Evolutionary conservation across 75 land plant species (phyloP), one percentile per base, ranked within the genome.

Genomic region (Pinus albicaulis): DNA sequence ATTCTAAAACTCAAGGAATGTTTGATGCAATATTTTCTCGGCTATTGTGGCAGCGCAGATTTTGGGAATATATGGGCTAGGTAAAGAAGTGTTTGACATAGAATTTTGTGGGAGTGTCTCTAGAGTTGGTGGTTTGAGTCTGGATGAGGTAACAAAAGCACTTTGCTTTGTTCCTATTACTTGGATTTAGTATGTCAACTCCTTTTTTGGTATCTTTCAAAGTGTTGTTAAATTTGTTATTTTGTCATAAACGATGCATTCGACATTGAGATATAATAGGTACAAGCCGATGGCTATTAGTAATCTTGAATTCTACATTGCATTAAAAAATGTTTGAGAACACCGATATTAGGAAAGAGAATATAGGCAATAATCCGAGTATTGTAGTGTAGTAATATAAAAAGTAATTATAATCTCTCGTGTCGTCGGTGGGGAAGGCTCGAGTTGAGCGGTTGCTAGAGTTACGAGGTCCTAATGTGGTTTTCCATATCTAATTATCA

Each of bases 41-140:
- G 99, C 71, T 97, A 97, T 73, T 92, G 93, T 84, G 99, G 99
- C n/a, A 44, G 99, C 99, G 69, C 99, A 97, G 77, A 97, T 97
- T 59, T 97, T 97, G 85, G 99, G 94, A 76, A 89, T 94, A 57
- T 94, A 94, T 82, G 99, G 99, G 57, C 71, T 97, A 57, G 95
- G 95, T 56, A 73, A 84, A 80, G 99, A 97, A 10, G 82, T 97
- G 56, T 89, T 97, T 59, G 93, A 91, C 77, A 52, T 86, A 61
- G 93, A 92, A 31, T 97, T 97, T 81, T 81, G 93, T 82, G 99
- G 99, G 36, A 94, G 95, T 68, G 84, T 89, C 16, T 94, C 98
- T 62, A 87, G 77, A 55, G 86, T 97, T 71, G 95, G 95, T 56
- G 99, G 99, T 36, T 76, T 94, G 72, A 92, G 88, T 60, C 76